These are phyloP conservation scores for Aureobasidium uvarum DNA, from an alignment of 2,329 filamentous ascomycete genomes.

Conservation along the genomic window DNA sequence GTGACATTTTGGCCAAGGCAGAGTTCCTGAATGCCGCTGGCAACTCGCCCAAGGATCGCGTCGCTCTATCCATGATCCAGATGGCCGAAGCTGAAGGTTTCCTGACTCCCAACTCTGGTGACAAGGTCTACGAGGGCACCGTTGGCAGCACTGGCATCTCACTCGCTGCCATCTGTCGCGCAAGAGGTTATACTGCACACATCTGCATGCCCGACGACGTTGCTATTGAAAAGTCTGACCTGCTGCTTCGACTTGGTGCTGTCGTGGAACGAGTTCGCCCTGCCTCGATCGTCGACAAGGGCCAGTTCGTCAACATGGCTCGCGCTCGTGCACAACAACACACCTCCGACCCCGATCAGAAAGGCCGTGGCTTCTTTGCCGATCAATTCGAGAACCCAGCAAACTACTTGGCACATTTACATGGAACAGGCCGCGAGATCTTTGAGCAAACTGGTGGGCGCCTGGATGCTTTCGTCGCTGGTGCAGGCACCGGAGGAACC, in stretches of 20 bases:
- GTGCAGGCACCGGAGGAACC: constrained; percentile 92
- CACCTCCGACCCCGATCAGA: constrained; percentile 55
- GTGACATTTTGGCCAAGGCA: constrained; percentile 87
- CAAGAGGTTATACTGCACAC: constrained; percentile 84
- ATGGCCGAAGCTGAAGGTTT: constrained; percentile 74
- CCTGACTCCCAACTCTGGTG: constrained; percentile 74
- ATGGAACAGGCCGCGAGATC: constrained; percentile 86
- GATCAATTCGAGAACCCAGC: constrained; percentile 93
- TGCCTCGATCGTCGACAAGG: constrained; percentile 87
- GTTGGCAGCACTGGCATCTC: constrained; percentile 96
- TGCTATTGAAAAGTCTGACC: constrained; percentile 80
- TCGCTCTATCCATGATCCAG: constrained; percentile 85
- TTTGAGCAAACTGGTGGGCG: constrained; percentile 69
- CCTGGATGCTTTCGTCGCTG: constrained; percentile 85
- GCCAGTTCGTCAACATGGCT: constrained; percentile 93
- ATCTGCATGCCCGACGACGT: constrained; percentile 99
- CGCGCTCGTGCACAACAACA: constrained; percentile 73
- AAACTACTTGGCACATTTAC: constrained; percentile 83
- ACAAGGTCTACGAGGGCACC: constrained; percentile 96
- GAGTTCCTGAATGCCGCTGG: constrained; percentile 96
- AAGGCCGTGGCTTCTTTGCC: constrained; percentile 83
- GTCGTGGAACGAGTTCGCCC: constrained; percentile 88
- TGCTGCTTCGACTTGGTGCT: constrained; percentile 85
- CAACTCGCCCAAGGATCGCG: constrained; percentile 90
- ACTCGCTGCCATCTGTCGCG: constrained; percentile 81